These are phyloP conservation scores for Astrephomene gubernaculifera DNA, from an alignment of 139 green algal species.

Conservation along the genomic window DNA sequence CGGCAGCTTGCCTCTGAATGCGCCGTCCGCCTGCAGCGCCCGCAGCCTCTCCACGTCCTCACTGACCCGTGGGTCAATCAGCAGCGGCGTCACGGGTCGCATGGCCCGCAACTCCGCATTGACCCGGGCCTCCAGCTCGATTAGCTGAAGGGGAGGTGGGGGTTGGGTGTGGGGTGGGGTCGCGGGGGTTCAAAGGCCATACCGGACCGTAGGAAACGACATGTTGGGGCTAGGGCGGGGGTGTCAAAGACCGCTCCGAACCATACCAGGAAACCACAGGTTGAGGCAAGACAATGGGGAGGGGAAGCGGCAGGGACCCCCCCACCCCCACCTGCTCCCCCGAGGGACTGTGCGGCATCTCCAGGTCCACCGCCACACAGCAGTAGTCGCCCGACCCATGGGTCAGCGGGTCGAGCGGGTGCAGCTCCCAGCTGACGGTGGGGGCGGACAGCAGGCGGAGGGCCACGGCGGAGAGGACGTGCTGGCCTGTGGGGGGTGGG, in stretches of 20 bases:
- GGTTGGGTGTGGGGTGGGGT: neutral
- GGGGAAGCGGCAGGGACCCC: neutral
- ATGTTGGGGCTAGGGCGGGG: neutral
- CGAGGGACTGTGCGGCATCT: neutral
- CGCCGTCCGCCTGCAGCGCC: neutral
- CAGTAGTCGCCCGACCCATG: conserved; percentile 19
- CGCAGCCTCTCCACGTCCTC: conserved; percentile 14
- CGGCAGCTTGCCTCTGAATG: conserved; percentile 28
- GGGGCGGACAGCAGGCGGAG: conserved; percentile 10
- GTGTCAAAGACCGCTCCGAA: no score
- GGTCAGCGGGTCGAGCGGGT: conserved; percentile 5
- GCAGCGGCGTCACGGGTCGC: conserved; percentile 12
- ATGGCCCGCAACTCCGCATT: conserved; percentile 20
- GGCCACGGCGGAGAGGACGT: conserved; percentile 33
- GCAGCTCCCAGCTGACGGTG: conserved; percentile 37
- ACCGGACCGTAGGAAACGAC: no score
- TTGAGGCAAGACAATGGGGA: neutral
- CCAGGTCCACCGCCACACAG: conserved; percentile 26
- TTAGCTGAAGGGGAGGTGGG: conserved; percentile 6
- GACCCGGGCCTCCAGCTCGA: conserved; percentile 9
- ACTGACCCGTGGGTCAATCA: conserved; percentile 10
- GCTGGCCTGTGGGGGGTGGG: conserved; percentile 4
- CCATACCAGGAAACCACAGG: no score
- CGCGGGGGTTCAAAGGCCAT: neutral
- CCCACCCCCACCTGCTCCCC: conserved; percentile 12